phyloP scores from a whole-genome alignment of 202 grass and related monocot species.

The Zoysia matrella region DNA sequence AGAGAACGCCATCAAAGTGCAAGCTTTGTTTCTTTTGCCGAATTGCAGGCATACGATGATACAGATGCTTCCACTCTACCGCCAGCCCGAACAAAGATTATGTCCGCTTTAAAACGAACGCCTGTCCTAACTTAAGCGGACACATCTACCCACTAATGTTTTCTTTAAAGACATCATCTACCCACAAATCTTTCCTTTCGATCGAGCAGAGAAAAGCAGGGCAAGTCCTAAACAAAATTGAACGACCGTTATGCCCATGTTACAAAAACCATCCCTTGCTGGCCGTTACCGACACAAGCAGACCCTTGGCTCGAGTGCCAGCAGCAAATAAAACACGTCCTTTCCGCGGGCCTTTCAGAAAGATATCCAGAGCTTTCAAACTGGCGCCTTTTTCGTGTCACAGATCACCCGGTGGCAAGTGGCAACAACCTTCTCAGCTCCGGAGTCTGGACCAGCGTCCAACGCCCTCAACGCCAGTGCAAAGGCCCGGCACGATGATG shows the following conservation, averaged over 20 bases:
- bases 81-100: neutral
- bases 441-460: neutral
- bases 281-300: slow-evolving; percentile 29
- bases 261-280: slow-evolving; percentile 38
- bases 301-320: slow-evolving; percentile 42
- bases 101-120: neutral
- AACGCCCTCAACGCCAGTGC: neutral
- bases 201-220: neutral
- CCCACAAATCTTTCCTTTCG: neutral
- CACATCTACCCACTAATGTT: slow-evolving; percentile 30
- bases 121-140: slow-evolving; percentile 1
- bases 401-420: neutral
- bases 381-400: neutral
- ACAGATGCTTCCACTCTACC: neutral
- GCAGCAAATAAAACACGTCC: neutral
- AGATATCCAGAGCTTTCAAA: slow-evolving; percentile 16
- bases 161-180: neutral
- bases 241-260: neutral
- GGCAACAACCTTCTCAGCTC: too few species aligned
- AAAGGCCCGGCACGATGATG: slow-evolving; percentile 40
- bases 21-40: neutral
- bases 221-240: slow-evolving; percentile 32
- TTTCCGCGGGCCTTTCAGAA: slow-evolving; percentile 4
- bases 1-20: too few species aligned
- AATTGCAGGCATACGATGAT: neutral